A percentile compares a stretch with the other conserved stretches of the same genome.
Evolutionary conservation across 192 early-diverging fungal species (phyloP).

Genomic region (Coemansia sp.): DNA sequence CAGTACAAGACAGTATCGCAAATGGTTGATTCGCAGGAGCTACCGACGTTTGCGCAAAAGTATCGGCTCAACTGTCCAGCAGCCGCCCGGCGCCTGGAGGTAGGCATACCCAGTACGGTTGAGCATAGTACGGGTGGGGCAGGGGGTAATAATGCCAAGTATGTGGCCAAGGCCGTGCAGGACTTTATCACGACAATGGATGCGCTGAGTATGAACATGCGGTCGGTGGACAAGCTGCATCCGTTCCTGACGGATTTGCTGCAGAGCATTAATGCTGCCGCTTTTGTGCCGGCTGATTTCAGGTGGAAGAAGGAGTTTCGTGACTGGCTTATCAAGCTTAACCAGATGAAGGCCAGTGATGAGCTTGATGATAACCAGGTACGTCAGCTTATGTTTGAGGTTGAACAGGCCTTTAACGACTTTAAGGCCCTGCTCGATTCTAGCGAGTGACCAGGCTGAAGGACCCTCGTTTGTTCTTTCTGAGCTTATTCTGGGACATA

Average conservation of each 20-base stretch:
- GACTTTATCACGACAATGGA: conserved; percentile 93
- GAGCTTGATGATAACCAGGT: conserved; percentile 77
- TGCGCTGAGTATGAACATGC: conserved; percentile 71
- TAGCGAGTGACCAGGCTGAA: conserved; percentile 18
- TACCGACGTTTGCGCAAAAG: conserved; percentile 43
- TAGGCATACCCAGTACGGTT: conserved; percentile 93
- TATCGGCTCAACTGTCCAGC: conserved; percentile 74
- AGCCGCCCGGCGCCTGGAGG: conserved; percentile 78
- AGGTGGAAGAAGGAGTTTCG: conserved; percentile 76
- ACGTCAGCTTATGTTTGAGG: conserved; percentile 88
- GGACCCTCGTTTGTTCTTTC: too few species aligned
- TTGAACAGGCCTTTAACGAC: conserved; percentile 65
- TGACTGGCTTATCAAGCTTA: conserved; percentile 85
- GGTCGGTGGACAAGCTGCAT: conserved; percentile 88
- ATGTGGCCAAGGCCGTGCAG: conserved; percentile 73
- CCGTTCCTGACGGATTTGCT: conserved; percentile 80
- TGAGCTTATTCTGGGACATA: too few species aligned
- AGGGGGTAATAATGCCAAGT: conserved; percentile 59
- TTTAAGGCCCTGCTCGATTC: conserved; percentile 54
- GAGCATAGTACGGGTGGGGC: conserved; percentile 68
- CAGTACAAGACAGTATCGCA: conserved; percentile 79
- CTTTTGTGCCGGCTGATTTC: conserved; percentile 68
- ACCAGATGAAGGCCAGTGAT: conserved; percentile 91
- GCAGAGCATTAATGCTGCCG: conserved; percentile 79
- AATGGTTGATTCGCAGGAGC: conserved; percentile 44